phyloP scores from a whole-genome alignment of 768 basidiomycete genomes.

The Tricholoma flavovirens region DNA sequence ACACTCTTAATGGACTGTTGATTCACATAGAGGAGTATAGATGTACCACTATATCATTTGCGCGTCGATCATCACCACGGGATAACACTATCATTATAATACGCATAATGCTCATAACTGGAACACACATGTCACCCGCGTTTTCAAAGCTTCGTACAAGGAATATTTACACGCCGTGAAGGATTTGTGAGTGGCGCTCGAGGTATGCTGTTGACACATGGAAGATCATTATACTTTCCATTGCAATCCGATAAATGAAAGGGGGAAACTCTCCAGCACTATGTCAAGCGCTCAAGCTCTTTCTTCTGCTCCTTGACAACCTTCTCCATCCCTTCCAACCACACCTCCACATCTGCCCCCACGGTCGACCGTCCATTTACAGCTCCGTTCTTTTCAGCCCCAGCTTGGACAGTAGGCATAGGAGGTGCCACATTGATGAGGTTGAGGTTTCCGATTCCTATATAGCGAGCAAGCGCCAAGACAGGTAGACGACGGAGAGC shows the following conservation, averaged over 20 bases:
- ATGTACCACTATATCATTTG: not conserved
- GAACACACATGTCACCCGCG: not conserved
- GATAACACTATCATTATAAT: not conserved
- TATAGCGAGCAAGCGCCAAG: slow-evolving; percentile 81
- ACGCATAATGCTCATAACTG: too few species aligned
- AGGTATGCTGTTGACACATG: not conserved
- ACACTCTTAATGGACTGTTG: not conserved
- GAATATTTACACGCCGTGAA: not conserved
- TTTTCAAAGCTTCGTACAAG: not conserved
- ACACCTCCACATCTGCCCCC: slow-evolving; percentile 50
- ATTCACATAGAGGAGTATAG: not conserved
- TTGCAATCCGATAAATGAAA: not conserved
- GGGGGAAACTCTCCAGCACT: slow-evolving; percentile 4
- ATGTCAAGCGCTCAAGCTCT: slow-evolving; percentile 45
- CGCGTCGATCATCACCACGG: not conserved
- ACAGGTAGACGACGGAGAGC: slow-evolving; percentile 91
- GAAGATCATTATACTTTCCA: not conserved
- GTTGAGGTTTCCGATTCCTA: slow-evolving; percentile 47
- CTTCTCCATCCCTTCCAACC: slow-evolving; percentile 83
- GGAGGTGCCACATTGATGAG: not conserved
- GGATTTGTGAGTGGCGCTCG: not conserved
- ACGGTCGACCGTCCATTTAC: slow-evolving; percentile 9
- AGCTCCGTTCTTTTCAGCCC: slow-evolving; percentile 1
- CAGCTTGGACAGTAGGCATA: not conserved
- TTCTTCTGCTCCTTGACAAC: slow-evolving; percentile 56